A percentile compares a stretch with the other conserved stretches of the same genome.
These are phyloP conservation scores for Hymenoscyphus infarciens DNA, from an alignment of 2,329 filamentous ascomycete species.

Conservation along the genomic window DNA sequence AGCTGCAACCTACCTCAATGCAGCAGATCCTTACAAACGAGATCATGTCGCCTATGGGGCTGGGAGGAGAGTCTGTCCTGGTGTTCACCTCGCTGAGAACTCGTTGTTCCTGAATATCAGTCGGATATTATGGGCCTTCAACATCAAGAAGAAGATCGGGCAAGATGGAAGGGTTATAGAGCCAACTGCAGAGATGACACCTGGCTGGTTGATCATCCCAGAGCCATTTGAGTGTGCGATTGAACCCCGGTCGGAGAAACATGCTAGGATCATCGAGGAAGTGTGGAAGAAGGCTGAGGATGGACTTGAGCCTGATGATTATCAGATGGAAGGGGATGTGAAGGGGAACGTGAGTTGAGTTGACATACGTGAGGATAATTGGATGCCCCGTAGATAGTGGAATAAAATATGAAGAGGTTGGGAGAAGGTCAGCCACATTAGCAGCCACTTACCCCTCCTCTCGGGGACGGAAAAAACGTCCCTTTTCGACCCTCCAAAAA, in stretches of 20 bases:
- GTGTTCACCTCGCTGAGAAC: conserved; percentile 36
- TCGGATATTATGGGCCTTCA: conserved; percentile 35
- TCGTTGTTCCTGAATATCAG: conserved; percentile 33
- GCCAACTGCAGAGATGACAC: conserved; percentile 27
- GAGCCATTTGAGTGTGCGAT: conserved; percentile 35
- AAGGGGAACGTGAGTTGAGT: neutral
- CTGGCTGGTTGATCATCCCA: conserved; percentile 35
- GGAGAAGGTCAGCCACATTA: no score
- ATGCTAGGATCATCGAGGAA: conserved; percentile 31
- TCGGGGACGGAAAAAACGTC: no score
- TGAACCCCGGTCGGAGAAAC: conserved; percentile 29
- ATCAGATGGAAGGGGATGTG: neutral
- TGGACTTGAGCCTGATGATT: neutral
- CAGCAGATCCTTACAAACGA: conserved; percentile 28
- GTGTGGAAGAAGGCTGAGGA: conserved; percentile 9
- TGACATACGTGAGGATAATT: neutral
- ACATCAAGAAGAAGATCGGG: conserved; percentile 22
- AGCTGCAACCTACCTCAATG: conserved; percentile 23
- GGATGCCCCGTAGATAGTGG: no score
- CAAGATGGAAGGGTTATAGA: conserved; percentile 20
- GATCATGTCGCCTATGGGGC: conserved; percentile 35
- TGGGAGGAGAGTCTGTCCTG: conserved; percentile 35
- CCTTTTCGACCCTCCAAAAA: no score
- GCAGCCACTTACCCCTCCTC: no score
- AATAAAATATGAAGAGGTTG: no score